These are phyloP conservation scores for Geotrichum histeridarum DNA, from an alignment of 1,139 yeast genomes.

Conservation along the genomic window DNA sequence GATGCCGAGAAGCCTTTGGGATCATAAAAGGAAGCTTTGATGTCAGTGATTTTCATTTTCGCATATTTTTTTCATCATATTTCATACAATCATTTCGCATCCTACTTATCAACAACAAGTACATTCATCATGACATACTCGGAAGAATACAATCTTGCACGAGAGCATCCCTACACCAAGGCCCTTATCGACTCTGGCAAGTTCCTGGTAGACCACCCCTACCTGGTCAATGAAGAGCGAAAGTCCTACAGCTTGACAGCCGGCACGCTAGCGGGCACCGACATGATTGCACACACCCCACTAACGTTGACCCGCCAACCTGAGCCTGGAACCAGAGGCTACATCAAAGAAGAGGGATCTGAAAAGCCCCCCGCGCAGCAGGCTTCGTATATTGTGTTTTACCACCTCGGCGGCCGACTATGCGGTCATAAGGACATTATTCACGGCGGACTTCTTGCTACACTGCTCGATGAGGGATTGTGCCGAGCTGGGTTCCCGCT, in stretches of 20 bases:
- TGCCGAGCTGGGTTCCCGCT: slow-evolving; percentile 82
- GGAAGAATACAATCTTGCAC: slow-evolving; percentile 21
- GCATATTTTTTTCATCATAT: background rate
- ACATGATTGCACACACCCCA: slow-evolving; percentile 34
- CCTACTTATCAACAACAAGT: background rate
- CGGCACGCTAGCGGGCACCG: slow-evolving; percentile 34
- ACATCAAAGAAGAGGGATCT: background rate
- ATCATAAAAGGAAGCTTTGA: background rate
- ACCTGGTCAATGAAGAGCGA: slow-evolving; percentile 26
- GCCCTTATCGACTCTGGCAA: slow-evolving; percentile 25
- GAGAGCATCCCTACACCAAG: slow-evolving; percentile 27
- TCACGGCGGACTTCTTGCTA: slow-evolving; percentile 83
- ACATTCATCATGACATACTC: slow-evolving; percentile 17
- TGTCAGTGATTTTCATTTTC: background rate
- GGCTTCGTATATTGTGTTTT: slow-evolving; percentile 40
- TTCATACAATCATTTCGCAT: background rate
- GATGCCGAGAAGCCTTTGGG: background rate
- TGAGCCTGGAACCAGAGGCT: background rate
- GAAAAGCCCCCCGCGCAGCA: slow-evolving; percentile 13
- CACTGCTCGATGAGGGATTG: slow-evolving; percentile 79
- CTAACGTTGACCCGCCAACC: slow-evolving; percentile 28
- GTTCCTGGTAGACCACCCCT: slow-evolving; percentile 27
- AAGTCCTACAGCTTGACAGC: slow-evolving; percentile 32
- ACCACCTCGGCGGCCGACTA: slow-evolving; percentile 64
- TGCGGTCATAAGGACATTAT: slow-evolving; percentile 67